Evolutionary conservation across 116 monocot species (phyloP), one percentile per base, ranked within the genome.

Genomic region (Trichopus zeylanicus): DNA sequence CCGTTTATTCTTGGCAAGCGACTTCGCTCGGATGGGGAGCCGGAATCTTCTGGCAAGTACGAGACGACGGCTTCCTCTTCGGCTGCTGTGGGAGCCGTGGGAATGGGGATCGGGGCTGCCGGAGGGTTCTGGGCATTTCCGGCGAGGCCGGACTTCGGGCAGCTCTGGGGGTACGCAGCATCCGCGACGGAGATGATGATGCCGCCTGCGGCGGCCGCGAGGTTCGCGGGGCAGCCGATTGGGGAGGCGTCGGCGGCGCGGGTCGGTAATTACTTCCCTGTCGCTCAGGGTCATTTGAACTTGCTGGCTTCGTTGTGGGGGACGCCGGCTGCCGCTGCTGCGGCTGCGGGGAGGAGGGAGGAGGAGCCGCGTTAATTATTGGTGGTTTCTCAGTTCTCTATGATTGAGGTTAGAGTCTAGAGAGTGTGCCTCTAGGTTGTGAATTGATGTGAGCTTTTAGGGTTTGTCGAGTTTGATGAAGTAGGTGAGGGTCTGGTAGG

Each of bases 121-220:
- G 72, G 55, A 18, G 85, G 70, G 26, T 80, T 85, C 69, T 85
- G 85, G 85, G 80, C 85, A 3, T 48, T 85, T 11, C 80, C 85
- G 9, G 73, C 78, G 5, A 30, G 83, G 72, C 28, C 68, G 0
- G 85, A 85, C 37, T 80, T 80, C 25, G 85, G 85, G 47, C 86
- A 75, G 69, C 32, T 81, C 28, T 86, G 86, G 86, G 81, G 81
- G 62, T 86, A 78, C 38, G 69, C 81, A 0, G 67, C 49, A 11
- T n/a, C 52, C 0, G 31, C 78, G 49, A 81, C 74, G 64, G 86
- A 86, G 49, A 63, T 86, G 31, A 9, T 80, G 30, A 56, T 80
- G 51, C 59, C 69, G 30, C 21, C 61, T n/a, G 26, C 56, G 33
- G 47, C 35, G 49, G 31, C 51, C 1, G 26, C 64, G 22, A 70